Conservation (phyloP, 2,329 filamentous ascomycete species). For the Xylariaceae sp. region DNA sequence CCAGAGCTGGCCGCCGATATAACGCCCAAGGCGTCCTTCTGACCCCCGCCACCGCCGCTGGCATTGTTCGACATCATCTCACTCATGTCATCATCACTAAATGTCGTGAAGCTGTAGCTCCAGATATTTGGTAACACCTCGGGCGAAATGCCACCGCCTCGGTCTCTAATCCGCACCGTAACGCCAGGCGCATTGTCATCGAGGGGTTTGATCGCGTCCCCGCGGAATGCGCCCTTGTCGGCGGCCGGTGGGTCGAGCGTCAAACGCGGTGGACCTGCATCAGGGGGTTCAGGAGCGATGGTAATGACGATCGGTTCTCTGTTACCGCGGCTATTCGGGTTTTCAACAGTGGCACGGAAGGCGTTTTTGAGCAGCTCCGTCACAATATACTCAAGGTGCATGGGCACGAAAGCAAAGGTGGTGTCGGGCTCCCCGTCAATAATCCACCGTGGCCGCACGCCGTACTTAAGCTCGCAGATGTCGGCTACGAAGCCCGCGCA, state of each 20-base stretch:
- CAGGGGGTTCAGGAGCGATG: conserved; percentile 72
- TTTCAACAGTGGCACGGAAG: conserved; percentile 91
- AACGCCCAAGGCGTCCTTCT: conserved; percentile 73
- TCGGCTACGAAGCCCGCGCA: conserved; percentile 93
- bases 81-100: conserved; percentile 68
- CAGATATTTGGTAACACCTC: conserved; percentile 87
- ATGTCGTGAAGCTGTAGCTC: conserved; percentile 98
- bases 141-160: conserved; percentile 90
- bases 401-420: conserved; percentile 92
- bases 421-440: conserved; percentile 87
- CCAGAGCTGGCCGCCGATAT: conserved; percentile 75
- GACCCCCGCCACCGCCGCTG: conserved; percentile 49
- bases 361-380: conserved; percentile 97
- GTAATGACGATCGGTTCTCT: conserved; percentile 88
- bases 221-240: conserved; percentile 49
- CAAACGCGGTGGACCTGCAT: conserved; percentile 37
- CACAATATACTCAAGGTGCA: conserved; percentile 96
- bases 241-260: conserved; percentile 46
- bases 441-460: conserved; percentile 77
- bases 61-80: conserved; percentile 49
- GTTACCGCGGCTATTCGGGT: conserved; percentile 61
- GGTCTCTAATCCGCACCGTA: conserved; percentile 92
- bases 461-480: conserved; percentile 96
- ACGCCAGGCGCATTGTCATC: conserved; percentile 79
- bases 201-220: conserved; percentile 60